phyloP scores from a whole-genome alignment of 805 yeast species.

The Wickerhamiella galacta region DNA sequence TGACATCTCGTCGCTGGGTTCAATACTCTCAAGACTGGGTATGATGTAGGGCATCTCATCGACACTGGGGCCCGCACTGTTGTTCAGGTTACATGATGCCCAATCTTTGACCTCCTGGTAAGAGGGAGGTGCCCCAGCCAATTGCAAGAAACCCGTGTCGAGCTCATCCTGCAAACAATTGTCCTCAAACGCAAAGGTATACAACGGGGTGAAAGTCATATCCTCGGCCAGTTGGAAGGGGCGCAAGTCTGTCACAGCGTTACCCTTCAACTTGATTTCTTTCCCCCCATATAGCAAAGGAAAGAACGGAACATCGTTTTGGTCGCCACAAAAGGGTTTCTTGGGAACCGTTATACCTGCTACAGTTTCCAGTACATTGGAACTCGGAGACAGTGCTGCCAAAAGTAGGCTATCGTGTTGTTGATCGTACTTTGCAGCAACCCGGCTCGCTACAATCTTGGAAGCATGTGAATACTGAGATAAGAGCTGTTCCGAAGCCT shows the following conservation, averaged over 20 bases:
- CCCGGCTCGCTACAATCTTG: too few species aligned
- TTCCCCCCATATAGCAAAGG: slow-evolving; percentile 57
- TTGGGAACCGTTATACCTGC: slow-evolving; percentile 29
- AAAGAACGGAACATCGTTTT: slow-evolving; percentile 32
- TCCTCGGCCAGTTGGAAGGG: slow-evolving; percentile 16
- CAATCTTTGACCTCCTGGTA: slow-evolving; percentile 7
- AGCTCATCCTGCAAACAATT: background rate
- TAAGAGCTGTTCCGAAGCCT: too few species aligned
- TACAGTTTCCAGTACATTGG: background rate
- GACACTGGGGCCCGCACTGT: background rate
- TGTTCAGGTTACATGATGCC: too few species aligned
- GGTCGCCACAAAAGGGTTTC: slow-evolving; percentile 47
- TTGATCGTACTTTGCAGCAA: too few species aligned
- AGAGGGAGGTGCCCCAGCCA: slow-evolving; percentile 7
- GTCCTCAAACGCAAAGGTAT: slow-evolving; percentile 2
- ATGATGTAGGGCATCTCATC: background rate
- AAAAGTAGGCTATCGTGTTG: background rate
- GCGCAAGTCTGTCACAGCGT: slow-evolving; percentile 22
- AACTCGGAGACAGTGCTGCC: background rate
- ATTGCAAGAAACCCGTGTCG: slow-evolving; percentile 3
- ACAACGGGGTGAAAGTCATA: slow-evolving; percentile 2
- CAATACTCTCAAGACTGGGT: slow-evolving; percentile 3
- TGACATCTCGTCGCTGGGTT: slow-evolving; percentile 24
- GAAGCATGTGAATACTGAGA: too few species aligned
- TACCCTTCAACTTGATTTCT: slow-evolving; percentile 33